phyloP scores from a whole-genome alignment of 1,284 basidiomycete genomes.

The Ustilago bromivora region DNA sequence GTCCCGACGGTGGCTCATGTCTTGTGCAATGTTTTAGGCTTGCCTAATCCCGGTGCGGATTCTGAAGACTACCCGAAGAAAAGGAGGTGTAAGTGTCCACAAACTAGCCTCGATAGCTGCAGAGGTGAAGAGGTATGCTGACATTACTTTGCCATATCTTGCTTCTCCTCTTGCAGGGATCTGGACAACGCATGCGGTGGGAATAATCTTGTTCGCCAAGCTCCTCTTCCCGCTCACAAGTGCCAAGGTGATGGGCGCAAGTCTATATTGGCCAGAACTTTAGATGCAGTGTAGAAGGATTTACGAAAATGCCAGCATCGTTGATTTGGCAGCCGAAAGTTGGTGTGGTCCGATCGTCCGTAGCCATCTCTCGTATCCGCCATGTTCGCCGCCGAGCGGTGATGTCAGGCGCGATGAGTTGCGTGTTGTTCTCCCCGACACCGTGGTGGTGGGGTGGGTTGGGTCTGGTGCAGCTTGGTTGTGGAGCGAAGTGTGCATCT shows the following conservation, averaged over 20 bases:
- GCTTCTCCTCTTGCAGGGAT: constrained; percentile 71
- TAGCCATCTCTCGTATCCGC: constrained; percentile 30
- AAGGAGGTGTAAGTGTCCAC: constrained; percentile 69
- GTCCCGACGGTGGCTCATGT: constrained; percentile 74
- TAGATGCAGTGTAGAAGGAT: constrained; percentile 1
- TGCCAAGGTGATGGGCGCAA: constrained; percentile 29
- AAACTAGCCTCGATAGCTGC: background rate
- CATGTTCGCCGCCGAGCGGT: constrained; percentile 8
- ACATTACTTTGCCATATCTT: background rate
- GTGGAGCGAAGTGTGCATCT: constrained; percentile 16
- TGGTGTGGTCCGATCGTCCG: constrained; percentile 8
- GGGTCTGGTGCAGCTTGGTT: background rate
- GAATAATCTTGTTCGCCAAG: constrained; percentile 73
- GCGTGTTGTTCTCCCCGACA: constrained; percentile 20
- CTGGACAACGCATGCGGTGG: constrained; percentile 72
- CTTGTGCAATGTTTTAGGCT: constrained; percentile 93
- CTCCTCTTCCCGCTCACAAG: constrained; percentile 47
- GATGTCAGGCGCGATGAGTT: constrained; percentile 21
- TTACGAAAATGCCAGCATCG: background rate
- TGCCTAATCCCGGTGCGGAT: constrained; percentile 75
- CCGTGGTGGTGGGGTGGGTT: background rate
- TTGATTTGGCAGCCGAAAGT: constrained; percentile 17
- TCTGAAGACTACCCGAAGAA: constrained; percentile 70
- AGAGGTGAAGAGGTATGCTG: background rate
- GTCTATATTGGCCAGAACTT: constrained; percentile 47